Percentiles rank a stretch among this genome's conserved stretches.
These are phyloP conservation scores for Ascochyta rabiei DNA, from an alignment of 2,329 filamentous ascomycete genomes.

Conservation along the genomic window DNA sequence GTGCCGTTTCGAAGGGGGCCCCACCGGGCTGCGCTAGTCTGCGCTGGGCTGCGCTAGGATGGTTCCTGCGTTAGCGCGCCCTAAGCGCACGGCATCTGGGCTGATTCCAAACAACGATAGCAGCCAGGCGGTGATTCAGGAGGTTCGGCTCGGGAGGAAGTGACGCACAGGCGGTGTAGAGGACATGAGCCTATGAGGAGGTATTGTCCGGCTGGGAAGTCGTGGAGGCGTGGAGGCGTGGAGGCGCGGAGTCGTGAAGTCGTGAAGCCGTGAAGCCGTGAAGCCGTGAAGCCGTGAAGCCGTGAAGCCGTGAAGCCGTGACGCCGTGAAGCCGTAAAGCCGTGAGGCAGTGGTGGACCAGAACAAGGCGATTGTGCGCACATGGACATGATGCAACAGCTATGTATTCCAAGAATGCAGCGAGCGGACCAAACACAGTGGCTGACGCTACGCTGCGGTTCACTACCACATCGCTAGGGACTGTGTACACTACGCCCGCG, in stretches of 20 bases:
- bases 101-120: conserved; percentile 30
- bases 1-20: not conserved
- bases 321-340: too few relatives aligned
- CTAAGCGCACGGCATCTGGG: conserved; percentile 9
- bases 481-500: conserved; percentile 5
- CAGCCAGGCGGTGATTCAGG: conserved; percentile 17
- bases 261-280: too few relatives aligned
- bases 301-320: too few relatives aligned
- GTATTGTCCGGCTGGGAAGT: conserved; percentile 14
- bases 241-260: too few relatives aligned
- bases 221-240: not conserved
- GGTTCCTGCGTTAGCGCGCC: conserved; percentile 33
- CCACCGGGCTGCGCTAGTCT: too few relatives aligned
- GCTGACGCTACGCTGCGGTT: conserved; percentile 22
- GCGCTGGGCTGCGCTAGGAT: too few relatives aligned
- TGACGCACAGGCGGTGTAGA: conserved; percentile 10
- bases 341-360: too few relatives aligned
- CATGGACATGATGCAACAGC: not conserved
- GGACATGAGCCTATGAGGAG: not conserved
- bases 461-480: not conserved
- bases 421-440: conserved; percentile 35
- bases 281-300: too few relatives aligned
- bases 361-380: not conserved
- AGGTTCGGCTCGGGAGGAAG: conserved; percentile 12
- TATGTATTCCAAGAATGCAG: conserved; percentile 21